Evolutionary conservation across 192 early-diverging fungal genomes (phyloP).

Genomic region (Entomortierella beljakovae): DNA sequence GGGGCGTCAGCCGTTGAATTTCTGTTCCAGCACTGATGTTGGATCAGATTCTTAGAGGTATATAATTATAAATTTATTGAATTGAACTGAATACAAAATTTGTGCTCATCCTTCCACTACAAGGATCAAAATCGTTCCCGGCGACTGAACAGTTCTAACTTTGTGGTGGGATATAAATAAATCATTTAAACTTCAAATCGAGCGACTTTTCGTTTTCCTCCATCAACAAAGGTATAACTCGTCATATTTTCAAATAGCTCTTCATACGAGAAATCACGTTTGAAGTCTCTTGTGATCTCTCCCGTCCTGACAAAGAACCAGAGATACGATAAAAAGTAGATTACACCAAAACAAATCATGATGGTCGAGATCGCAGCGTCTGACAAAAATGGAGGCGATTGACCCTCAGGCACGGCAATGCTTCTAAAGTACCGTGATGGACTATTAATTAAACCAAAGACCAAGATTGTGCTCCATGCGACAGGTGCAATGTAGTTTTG

Average conservation of each 20-base stretch:
- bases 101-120: no score
- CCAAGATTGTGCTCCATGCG: conserved; percentile 32
- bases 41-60: no score
- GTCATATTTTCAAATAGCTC: conserved; percentile 28
- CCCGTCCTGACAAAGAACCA: conserved; percentile 52
- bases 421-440: conserved; percentile 27
- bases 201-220: conserved; percentile 18
- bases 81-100: no score
- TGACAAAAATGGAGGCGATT: conserved; percentile 26
- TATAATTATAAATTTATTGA: no score
- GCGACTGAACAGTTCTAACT: no score
- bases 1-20: no score
- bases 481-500: conserved; percentile 50
- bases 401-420: conserved; percentile 15
- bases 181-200: conserved; percentile 22
- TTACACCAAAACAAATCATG: neutral
- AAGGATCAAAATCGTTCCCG: no score
- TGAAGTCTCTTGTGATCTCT: conserved; percentile 7
- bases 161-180: no score
- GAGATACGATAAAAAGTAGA: conserved; percentile 15
- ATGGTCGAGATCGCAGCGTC: conserved; percentile 12
- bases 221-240: conserved; percentile 16
- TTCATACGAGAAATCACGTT: conserved; percentile 46
- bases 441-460: conserved; percentile 30
- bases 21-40: no score